Conservation (phyloP, 306 rosid species). For the Rosa rugosa region DNA sequence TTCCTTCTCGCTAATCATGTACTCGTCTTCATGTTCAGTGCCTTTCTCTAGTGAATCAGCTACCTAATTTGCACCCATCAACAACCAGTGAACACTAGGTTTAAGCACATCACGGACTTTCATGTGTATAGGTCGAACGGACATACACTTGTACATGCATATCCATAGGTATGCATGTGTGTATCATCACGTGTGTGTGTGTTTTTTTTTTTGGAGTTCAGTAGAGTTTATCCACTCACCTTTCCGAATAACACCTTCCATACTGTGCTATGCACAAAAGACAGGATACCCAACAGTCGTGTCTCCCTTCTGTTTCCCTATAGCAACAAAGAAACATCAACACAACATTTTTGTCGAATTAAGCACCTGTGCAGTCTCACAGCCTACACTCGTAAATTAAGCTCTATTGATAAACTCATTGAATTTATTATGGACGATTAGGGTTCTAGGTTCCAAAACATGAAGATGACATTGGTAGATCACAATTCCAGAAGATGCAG, state of each 20-base stretch:
- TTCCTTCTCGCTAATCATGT: conserved; percentile 98
- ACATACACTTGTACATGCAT: background rate
- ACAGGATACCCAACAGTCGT: conserved; percentile 79
- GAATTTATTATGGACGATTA: background rate
- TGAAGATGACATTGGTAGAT: background rate
- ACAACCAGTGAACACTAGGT: conserved; percentile 25
- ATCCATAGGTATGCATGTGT: background rate
- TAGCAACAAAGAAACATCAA: conserved; percentile 27
- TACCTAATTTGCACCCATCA: conserved; percentile 49
- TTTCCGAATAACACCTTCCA: conserved; percentile 98
- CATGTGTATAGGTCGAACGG: background rate
- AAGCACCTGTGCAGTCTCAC: conserved; percentile 12
- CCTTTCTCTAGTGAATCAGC: conserved; percentile 99
- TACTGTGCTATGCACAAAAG: conserved; percentile 96
- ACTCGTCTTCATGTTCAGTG: conserved; percentile 98
- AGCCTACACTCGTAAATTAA: background rate
- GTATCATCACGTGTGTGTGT: background rate
- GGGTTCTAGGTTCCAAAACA: background rate
- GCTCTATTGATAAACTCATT: background rate
- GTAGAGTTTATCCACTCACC: conserved; percentile 41
- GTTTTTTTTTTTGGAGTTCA: background rate
- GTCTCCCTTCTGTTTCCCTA: conserved; percentile 99
- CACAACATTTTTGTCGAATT: conserved; percentile 13
- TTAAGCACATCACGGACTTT: background rate
- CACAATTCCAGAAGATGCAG: background rate